Conservation (phyloP, 805 yeast genomes). For the Nakazawaea pomicola region DNA sequence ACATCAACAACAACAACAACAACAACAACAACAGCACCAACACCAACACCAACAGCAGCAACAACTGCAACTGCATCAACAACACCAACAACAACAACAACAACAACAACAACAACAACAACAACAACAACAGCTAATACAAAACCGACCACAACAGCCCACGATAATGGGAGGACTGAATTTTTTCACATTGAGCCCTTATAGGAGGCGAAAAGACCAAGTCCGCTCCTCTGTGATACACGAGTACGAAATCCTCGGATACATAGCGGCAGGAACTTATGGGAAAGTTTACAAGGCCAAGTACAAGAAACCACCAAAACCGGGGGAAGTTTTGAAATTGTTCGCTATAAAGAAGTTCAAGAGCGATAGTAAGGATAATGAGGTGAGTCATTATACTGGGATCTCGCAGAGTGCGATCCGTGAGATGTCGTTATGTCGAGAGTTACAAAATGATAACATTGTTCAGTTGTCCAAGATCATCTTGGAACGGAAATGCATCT, state of each 20-base stretch:
- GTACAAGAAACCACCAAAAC: slow-evolving; percentile 23
- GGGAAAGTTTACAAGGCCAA: slow-evolving; percentile 92
- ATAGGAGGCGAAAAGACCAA: slow-evolving; percentile 59
- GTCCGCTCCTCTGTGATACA: slow-evolving; percentile 70
- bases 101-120: slow-evolving; percentile 5
- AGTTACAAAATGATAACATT: slow-evolving; percentile 73
- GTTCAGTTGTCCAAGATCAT: slow-evolving; percentile 78
- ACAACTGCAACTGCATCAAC: slow-evolving; percentile 16
- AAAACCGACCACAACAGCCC: slow-evolving; percentile 39
- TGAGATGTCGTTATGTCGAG: slow-evolving; percentile 94
- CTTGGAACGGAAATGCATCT: slow-evolving; percentile 82
- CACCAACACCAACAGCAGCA: slow-evolving; percentile 20
- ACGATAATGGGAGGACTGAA: slow-evolving; percentile 49
- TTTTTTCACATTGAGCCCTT: slow-evolving; percentile 53
- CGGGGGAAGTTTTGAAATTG: slow-evolving; percentile 25
- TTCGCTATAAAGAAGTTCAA: slow-evolving; percentile 95
- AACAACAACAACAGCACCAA: slow-evolving; percentile 4
- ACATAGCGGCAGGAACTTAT: slow-evolving; percentile 97
- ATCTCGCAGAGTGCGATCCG: slow-evolving; percentile 94
- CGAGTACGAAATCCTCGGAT: slow-evolving; percentile 84
- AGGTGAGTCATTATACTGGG: slow-evolving; percentile 85
- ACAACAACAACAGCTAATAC: slow-evolving; percentile 34
- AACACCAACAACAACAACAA: slow-evolving; percentile 14
- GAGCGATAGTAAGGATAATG: slow-evolving; percentile 83
- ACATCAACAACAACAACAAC: slow-evolving; percentile 16